Base-by-base conservation (phyloP, 176 grass and related monocot species). In the Phoenix dactylifera region DNA sequence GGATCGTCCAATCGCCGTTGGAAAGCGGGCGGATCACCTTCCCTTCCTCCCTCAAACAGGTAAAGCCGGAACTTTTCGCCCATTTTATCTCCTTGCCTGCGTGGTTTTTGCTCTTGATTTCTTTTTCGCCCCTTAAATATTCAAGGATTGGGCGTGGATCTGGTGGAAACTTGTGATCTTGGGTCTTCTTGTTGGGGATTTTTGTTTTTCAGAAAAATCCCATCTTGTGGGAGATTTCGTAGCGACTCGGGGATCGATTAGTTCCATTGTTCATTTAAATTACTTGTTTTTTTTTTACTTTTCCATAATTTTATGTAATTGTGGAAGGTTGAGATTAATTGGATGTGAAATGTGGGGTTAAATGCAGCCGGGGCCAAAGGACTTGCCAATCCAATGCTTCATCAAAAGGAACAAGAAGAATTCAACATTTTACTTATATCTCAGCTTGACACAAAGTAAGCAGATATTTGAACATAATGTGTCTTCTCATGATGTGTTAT, bases 1-100 rank as follows among this genome's bases (percentile, higher is more conserved):
- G 75, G 0, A 66, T 93, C 72, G 84, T 98, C 4, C 67, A 84
- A 0, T 77, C 87, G 19, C 79, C 79, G 75, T 48, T 80, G 26
- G 81, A 91, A 68, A 82, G 75, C 68, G 93, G 93, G 49, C 81
- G 78, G 70, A 98, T 93, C 73, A 93, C 94, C 60, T 98, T 98
- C 71, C 82, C 79, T 4, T 89, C 88, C 16, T 98, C 88, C 55
- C 84, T 98, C 55, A 98, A 92, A 59, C 81, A 89, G 94, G 94
- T 98, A 56, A 64, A 26, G 55, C 16, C 19, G 50, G 63, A 20
- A 15, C 28, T 25, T 30, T 48, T 23, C 24, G 17, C 18, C 16
- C 16, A 52, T 52, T 52, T 66, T 7, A 52, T 4, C 26, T 17
- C 52, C 24, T 35, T 12, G 35, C 10, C 35, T 14, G 35, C 35